phyloP scores from a whole-genome alignment of 768 basidiomycete genomes.

The Kwoniella heveanensis region DNA sequence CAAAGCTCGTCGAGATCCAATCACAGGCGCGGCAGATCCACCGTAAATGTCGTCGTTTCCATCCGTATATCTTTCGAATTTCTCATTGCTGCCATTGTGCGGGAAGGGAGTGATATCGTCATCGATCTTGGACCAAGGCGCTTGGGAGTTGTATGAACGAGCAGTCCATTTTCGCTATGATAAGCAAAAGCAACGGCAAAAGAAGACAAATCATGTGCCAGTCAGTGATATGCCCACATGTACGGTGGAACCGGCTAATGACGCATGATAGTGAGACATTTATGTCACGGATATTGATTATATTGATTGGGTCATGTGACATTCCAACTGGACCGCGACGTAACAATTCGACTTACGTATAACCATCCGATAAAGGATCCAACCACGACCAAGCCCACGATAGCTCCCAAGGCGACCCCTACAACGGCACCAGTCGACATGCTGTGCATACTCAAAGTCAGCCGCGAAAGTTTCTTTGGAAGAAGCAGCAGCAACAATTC shows the following conservation, averaged over 20 bases:
- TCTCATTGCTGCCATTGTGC: slow-evolving; percentile 10
- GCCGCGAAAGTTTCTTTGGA: neutral
- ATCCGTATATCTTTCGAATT: slow-evolving; percentile 18
- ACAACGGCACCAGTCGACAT: slow-evolving; percentile 45
- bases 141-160: slow-evolving; percentile 30
- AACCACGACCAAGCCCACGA: slow-evolving; percentile 39
- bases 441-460: slow-evolving; percentile 1
- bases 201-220: slow-evolving; percentile 2
- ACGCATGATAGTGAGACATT: neutral
- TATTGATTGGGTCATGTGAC: neutral
- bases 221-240: too few relatives aligned
- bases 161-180: slow-evolving; percentile 38
- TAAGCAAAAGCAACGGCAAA: neutral
- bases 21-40: slow-evolving; percentile 39
- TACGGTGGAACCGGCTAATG: too few relatives aligned
- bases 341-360: slow-evolving; percentile 45
- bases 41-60: slow-evolving; percentile 41
- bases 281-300: neutral
- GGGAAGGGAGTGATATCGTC: slow-evolving; percentile 47
- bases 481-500: neutral
- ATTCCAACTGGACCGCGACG: neutral
- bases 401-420: slow-evolving; percentile 38
- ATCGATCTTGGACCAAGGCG: slow-evolving; percentile 44
- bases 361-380: slow-evolving; percentile 41
- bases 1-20: slow-evolving; percentile 46